Conservation (phyloP, 306 rosid species). For the Trifolium fragiferum region DNA sequence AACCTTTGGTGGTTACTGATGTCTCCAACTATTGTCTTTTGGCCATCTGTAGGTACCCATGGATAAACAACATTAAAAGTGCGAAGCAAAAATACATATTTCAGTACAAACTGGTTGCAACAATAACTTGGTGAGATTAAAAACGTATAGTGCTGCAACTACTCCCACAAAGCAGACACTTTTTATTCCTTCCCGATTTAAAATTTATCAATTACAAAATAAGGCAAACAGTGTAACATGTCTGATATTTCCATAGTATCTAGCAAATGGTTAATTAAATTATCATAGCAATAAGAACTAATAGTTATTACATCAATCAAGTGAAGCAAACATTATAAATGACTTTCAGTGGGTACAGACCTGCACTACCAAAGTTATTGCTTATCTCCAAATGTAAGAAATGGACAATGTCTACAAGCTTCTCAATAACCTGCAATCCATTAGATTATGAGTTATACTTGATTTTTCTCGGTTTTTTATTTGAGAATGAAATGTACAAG, state of each 20-base stretch:
- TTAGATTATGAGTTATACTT: constrained; percentile 28
- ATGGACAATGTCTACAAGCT: constrained; percentile 75
- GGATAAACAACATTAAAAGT: constrained; percentile 33
- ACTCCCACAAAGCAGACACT: background rate
- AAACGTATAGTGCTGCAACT: background rate
- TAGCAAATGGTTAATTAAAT: constrained; percentile 15
- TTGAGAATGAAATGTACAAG: constrained; percentile 28
- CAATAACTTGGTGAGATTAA: constrained; percentile 14
- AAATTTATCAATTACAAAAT: constrained; percentile 17
- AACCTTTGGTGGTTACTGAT: constrained; percentile 52
- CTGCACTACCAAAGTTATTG: constrained; percentile 57
- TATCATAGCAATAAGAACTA: background rate
- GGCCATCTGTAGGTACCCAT: constrained; percentile 53
- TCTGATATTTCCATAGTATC: background rate
- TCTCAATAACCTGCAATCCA: constrained; percentile 73
- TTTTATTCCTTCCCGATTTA: constrained; percentile 5
- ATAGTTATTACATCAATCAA: constrained; percentile 8
- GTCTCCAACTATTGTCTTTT: constrained; percentile 49
- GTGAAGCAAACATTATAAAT: constrained; percentile 31
- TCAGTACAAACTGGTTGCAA: constrained; percentile 23
- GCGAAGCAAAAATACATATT: constrained; percentile 22
- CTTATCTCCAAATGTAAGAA: constrained; percentile 67
- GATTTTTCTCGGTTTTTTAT: constrained; percentile 9
- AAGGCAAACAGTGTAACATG: constrained; percentile 7
- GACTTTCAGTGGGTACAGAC: constrained; percentile 47